Evolutionary conservation across 2,329 filamentous ascomycete genomes (phyloP), one percentile per base, ranked within the genome.

Genomic region (Verticillium klebahnii): DNA sequence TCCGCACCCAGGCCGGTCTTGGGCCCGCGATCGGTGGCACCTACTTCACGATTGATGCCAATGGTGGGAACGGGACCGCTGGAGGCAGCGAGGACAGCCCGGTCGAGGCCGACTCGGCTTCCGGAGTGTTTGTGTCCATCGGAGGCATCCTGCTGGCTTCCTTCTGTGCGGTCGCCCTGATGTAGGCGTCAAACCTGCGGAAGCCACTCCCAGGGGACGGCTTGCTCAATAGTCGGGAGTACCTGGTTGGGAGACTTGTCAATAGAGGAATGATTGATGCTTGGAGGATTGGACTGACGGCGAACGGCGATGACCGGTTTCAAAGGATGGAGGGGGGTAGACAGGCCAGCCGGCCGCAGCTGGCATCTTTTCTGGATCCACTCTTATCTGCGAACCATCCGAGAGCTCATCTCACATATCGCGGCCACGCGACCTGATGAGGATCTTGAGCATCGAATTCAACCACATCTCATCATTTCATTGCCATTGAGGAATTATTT

Each of bases 21-120:
- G 66, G 67, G 14, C 69, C 68, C 1, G 69, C 70, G 1, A 71
- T 71, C 9, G 69, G 69, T 2, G 70, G 69, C 17, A 71, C 70
- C 1, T 69, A 65, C 61, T 71, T 71, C 63, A 68, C 64, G 54
- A 62, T 71, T 39, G 67, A 71, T 50, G 45, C 45, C 36, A 70
- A 67, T 55, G 57, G 56, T 8, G 52, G 58, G 57, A 62, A 64
- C 9, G 45, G 58, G 25, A 37, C 55, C 7, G 39, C 36, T 19
- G 56, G 56, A 25, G 36, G 34, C 0, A 45, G 45, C 3, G 58
- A 56, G 19, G 59, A 60, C 2, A 45, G 56, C 19, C 45, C 45
- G 8, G 17, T n/a, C 19, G 45, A 23, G 45, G n/a, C 19, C 45
- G n/a, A n/a, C n/a, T 50, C 45, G 45, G 45, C n/a, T 23, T 50